Evolutionary conservation across 768 basidiomycete species (phyloP).

Genomic region (Boletus sp.): DNA sequence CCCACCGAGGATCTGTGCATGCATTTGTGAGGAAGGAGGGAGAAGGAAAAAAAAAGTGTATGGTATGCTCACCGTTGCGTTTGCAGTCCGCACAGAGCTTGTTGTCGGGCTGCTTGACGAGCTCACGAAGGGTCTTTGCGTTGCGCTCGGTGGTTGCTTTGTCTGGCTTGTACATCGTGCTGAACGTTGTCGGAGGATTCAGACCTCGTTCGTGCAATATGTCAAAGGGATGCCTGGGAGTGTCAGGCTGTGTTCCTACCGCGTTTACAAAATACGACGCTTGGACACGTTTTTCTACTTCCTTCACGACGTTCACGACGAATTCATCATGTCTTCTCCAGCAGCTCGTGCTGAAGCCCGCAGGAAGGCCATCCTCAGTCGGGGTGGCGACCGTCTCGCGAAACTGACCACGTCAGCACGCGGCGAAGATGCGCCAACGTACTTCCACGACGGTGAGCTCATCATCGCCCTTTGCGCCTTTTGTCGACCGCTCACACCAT

Average conservation of each 20-base stretch:
- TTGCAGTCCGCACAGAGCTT: conserved; percentile 97
- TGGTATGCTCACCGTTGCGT: conserved; percentile 70
- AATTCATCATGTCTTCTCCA: conserved; percentile 38
- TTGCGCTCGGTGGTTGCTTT: conserved; percentile 82
- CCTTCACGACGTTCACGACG: conserved; percentile 7
- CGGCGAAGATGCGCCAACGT: conserved; percentile 61
- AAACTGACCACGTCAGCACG: conserved; percentile 75
- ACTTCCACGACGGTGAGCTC: conserved; percentile 45
- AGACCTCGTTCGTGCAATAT: background rate
- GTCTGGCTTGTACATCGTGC: conserved; percentile 58
- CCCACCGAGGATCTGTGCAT: conserved; percentile 88
- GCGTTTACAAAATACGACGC: background rate
- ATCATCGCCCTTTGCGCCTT: background rate
- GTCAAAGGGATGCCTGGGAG: background rate
- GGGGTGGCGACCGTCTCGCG: conserved; percentile 71
- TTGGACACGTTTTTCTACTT: conserved; percentile 6
- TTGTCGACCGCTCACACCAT: background rate
- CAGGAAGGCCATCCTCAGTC: conserved; percentile 68
- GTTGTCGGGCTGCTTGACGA: conserved; percentile 88
- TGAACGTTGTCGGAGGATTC: background rate
- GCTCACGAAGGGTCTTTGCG: conserved; percentile 73
- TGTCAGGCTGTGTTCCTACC: background rate
- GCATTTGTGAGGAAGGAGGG: background rate
- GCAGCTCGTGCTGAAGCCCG: conserved; percentile 75
- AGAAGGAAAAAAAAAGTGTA: background rate